phyloP scores from a whole-genome alignment of 2,329 filamentous ascomycete genomes.

The Biscogniauxia marginata region DNA sequence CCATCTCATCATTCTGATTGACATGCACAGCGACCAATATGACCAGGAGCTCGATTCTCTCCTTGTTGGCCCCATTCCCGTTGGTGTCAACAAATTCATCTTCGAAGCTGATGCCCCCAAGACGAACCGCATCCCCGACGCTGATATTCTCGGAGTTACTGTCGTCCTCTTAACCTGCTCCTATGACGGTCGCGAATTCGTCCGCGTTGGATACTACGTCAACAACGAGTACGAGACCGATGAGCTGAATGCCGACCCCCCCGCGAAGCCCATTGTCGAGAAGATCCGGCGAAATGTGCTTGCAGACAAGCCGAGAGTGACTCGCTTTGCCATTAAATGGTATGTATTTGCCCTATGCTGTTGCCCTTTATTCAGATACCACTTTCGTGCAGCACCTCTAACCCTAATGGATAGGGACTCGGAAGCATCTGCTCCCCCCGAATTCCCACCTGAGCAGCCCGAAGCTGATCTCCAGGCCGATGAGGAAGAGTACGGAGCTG shows the following conservation, averaged over 20 bases:
- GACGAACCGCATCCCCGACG: slow-evolving; percentile 85
- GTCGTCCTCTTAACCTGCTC: slow-evolving; percentile 95
- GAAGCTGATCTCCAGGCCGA: slow-evolving; percentile 86
- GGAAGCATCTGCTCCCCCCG: slow-evolving; percentile 92
- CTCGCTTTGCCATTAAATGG: slow-evolving; percentile 98
- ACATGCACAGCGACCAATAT: slow-evolving; percentile 72
- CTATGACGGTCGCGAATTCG: slow-evolving; percentile 95
- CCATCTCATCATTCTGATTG: slow-evolving; percentile 17
- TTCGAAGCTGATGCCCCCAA: slow-evolving; percentile 95
- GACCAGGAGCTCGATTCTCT: slow-evolving; percentile 98
- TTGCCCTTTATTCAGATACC: not conserved
- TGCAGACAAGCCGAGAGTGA: slow-evolving; percentile 95
- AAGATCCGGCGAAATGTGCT: slow-evolving; percentile 89
- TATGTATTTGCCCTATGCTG: slow-evolving; percentile 44
- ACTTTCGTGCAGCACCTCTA: not conserved
- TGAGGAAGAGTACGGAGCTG: slow-evolving; percentile 85
- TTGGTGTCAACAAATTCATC: slow-evolving; percentile 97
- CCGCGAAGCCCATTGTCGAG: slow-evolving; percentile 88
- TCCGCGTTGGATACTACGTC: slow-evolving; percentile 98
- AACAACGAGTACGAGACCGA: slow-evolving; percentile 98
- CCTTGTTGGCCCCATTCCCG: slow-evolving; percentile 93
- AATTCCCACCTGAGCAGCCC: slow-evolving; percentile 96
- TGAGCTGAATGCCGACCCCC: slow-evolving; percentile 84
- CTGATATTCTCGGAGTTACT: slow-evolving; percentile 94
- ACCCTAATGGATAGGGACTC: slow-evolving; percentile 68